Base-by-base conservation (phyloP, 805 yeast species). In the Candida ortonii region DNA sequence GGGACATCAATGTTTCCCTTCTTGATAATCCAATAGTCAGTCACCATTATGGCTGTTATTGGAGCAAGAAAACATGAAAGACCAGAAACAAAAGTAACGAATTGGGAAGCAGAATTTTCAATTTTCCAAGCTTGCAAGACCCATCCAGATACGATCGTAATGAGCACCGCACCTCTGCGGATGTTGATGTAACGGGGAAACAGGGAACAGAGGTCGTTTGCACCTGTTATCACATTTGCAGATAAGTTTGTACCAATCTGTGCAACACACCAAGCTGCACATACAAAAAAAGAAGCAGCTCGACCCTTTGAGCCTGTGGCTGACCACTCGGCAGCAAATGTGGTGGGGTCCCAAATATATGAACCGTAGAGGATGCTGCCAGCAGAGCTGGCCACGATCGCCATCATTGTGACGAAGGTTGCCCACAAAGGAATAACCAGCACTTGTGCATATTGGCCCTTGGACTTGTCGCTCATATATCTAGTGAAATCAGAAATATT, bases 141-240 rank as follows among this genome's bases (percentile, higher is more conserved):
- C 67, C 67, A 62, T 1, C 66, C 67, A 32, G 65, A 49, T 8
- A 53, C 43, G 3, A 64, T 49, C 5, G 56, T 52, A 33, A 55
- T 46, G 9, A 56, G 36, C 44, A 59, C 57, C 6, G 62, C 58
- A 21, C 84, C 84, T 49, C 85, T 68, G 52, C 76, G 65, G 35
- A 76, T 74, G 57, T 71, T 78, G 47, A 78, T 55, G 59, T 66
- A 78, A 32, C 70, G 68, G 6, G 84, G 84, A 38, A 75, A 65
- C 49, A 77, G 55, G 1, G 78, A 68, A 6, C 78, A 63, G 43
- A 74, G 62, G 49, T 78, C 84, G 13, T 77, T 76, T 30, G 78
- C 78, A 38, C 74, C 73, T 3, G 79, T 67, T 28, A 78, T 66
- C n/a, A 80, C 73, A 50, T 78, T 78, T 22, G 83, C 82, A 6